Percentiles rank a stretch among this genome's conserved stretches.
phyloP scores from a whole-genome alignment of 116 monocot genomes.

The Phalaenopsis hybrid region DNA sequence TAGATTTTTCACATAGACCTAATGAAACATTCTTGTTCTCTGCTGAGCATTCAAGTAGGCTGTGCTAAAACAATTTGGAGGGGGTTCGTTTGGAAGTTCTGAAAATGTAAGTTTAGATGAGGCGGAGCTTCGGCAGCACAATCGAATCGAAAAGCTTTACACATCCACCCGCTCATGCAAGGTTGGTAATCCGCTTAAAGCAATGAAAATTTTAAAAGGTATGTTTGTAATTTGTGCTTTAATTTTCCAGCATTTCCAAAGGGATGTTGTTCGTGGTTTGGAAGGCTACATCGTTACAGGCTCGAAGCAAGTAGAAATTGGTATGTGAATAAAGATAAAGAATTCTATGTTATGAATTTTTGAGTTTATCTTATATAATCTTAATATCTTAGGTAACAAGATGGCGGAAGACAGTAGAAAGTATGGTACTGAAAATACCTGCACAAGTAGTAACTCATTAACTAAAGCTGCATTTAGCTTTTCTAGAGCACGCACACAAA shows the following conservation, averaged over 20 bases:
- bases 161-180: slow-evolving; percentile 91
- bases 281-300: slow-evolving; percentile 96
- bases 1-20: background rate
- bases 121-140: slow-evolving; percentile 69
- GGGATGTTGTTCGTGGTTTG: slow-evolving; percentile 92
- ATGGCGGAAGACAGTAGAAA: slow-evolving; percentile 85
- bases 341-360: background rate
- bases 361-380: background rate
- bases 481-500: slow-evolving; percentile 70
- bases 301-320: slow-evolving; percentile 96
- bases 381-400: slow-evolving; percentile 50
- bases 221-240: slow-evolving; percentile 9
- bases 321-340: slow-evolving; percentile 16
- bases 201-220: background rate
- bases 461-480: slow-evolving; percentile 71
- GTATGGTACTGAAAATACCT: slow-evolving; percentile 94
- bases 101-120: slow-evolving; percentile 66
- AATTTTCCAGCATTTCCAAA: slow-evolving; percentile 85
- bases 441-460: slow-evolving; percentile 77
- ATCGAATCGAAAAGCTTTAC: slow-evolving; percentile 95
- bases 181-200: slow-evolving; percentile 23
- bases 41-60: slow-evolving; percentile 40
- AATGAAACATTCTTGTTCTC: background rate
- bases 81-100: slow-evolving; percentile 54
- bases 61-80: slow-evolving; percentile 89